Percentiles rank a stretch among this genome's conserved stretches.
Conservation (phyloP, 345 rosid genomes). For the Eucalyptus cloeziana region DNA sequence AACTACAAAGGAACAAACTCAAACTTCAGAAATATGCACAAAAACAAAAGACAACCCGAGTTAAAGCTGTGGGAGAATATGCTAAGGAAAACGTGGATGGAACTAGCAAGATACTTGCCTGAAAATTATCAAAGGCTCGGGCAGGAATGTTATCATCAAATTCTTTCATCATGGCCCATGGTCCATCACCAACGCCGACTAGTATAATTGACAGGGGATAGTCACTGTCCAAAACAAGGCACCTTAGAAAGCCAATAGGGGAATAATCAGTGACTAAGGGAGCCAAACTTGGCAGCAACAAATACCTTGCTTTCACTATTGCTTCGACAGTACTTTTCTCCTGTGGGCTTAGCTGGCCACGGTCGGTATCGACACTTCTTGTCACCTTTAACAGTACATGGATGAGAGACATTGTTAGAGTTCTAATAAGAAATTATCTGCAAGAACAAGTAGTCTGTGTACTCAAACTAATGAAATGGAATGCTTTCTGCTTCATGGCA, state of each 20-base stretch:
- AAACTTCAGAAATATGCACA: background rate
- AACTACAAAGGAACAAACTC: slow-evolving; percentile 7
- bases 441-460: background rate
- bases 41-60: background rate
- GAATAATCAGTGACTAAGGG: background rate
- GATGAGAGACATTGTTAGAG: background rate
- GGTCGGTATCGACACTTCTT: slow-evolving; percentile 26
- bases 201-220: slow-evolving; percentile 36
- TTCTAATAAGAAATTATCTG: background rate
- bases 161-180: slow-evolving; percentile 51
- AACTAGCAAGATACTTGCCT: slow-evolving; percentile 8
- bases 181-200: slow-evolving; percentile 49
- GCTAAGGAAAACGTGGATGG: background rate
- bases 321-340: slow-evolving; percentile 35
- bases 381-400: slow-evolving; percentile 18
- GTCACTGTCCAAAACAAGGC: slow-evolving; percentile 9
- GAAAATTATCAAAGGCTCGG: slow-evolving; percentile 40
- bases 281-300: background rate
- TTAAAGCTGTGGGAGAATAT: background rate
- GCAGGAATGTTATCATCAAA: slow-evolving; percentile 50
- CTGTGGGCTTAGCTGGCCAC: slow-evolving; percentile 32
- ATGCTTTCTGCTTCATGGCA: background rate
- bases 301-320: slow-evolving; percentile 44
- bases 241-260: background rate
- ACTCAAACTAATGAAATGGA: background rate